Evolutionary conservation across 805 yeast species (phyloP).

Genomic region (Monosporozyma siamensis): DNA sequence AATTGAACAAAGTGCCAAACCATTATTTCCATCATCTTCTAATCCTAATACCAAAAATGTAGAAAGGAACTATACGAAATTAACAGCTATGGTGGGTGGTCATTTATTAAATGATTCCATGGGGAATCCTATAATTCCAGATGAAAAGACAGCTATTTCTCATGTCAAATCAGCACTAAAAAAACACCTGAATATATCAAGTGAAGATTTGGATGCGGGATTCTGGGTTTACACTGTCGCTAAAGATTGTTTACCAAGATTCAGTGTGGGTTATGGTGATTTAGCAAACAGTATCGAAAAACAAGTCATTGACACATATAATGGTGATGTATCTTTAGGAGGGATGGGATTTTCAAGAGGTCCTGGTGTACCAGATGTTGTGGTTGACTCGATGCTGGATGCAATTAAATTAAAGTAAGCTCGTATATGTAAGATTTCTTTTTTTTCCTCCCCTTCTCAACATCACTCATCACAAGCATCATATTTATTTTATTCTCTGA

Average conservation of each 20-base stretch:
- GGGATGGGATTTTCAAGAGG: slow-evolving; percentile 78
- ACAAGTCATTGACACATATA: slow-evolving; percentile 30
- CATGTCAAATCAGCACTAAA: slow-evolving; percentile 33
- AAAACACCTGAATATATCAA: slow-evolving; percentile 32
- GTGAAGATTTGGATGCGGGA: slow-evolving; percentile 23
- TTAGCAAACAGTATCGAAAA: slow-evolving; percentile 31
- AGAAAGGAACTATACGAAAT: slow-evolving; percentile 41
- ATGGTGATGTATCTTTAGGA: slow-evolving; percentile 45
- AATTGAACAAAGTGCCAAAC: slow-evolving; percentile 48
- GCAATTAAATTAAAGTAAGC: slow-evolving; percentile 32
- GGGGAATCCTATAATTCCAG: slow-evolving; percentile 12
- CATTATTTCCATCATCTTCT: slow-evolving; percentile 8
- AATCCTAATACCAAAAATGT: not conserved
- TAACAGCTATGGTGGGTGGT: slow-evolving; percentile 91
- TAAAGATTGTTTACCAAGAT: slow-evolving; percentile 68
- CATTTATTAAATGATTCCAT: slow-evolving; percentile 38
- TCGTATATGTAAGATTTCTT: too few relatives aligned
- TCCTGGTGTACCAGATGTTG: slow-evolving; percentile 85
- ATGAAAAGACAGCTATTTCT: slow-evolving; percentile 12
- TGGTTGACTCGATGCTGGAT: slow-evolving; percentile 49
- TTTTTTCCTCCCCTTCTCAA: not conserved
- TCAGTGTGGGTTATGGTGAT: slow-evolving; percentile 55
- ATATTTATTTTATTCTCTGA: too few relatives aligned
- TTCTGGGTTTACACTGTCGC: slow-evolving; percentile 36
- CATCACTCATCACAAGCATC: too few relatives aligned